These are phyloP conservation scores for Backusella australiensis DNA, from an alignment of 192 early-diverging fungal species.

Conservation along the genomic window DNA sequence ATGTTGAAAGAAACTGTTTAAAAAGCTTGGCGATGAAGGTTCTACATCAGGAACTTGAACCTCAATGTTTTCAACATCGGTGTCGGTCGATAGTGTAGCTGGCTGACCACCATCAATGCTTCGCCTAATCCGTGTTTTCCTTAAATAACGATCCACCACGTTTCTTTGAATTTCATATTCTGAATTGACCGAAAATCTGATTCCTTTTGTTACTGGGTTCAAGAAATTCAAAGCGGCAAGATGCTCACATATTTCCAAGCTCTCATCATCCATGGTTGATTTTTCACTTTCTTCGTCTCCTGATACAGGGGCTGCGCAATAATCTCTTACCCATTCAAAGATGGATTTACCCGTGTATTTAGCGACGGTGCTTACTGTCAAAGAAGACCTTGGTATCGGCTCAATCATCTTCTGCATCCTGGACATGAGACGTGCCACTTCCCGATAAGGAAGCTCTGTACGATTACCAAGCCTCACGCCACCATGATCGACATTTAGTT, in stretches of 20 bases:
- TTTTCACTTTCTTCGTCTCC: not conserved
- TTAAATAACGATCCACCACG: conserved; percentile 10
- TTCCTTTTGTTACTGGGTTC: not conserved
- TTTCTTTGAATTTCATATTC: not conserved
- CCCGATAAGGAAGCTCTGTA: conserved; percentile 2
- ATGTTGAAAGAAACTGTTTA: not conserved
- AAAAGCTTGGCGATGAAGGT: not conserved
- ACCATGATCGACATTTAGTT: not conserved
- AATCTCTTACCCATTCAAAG: conserved; percentile 7
- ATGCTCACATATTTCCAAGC: not conserved
- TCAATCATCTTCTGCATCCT: conserved; percentile 13
- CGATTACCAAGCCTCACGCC: not conserved
- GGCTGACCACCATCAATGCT: not conserved
- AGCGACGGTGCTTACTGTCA: not conserved
- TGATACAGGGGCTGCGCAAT: not conserved
- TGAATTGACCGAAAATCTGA: not conserved
- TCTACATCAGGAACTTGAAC: not conserved
- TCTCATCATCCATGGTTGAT: not conserved
- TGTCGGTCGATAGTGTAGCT: not conserved
- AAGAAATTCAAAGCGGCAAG: conserved; percentile 1
- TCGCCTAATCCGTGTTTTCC: not conserved
- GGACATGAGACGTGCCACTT: not conserved
- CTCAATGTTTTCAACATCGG: not conserved
- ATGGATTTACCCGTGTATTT: not conserved
- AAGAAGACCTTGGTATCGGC: not conserved